phyloP scores from a whole-genome alignment of 495 filamentous ascomycete genomes.

The Talaromyces borbonicus region DNA sequence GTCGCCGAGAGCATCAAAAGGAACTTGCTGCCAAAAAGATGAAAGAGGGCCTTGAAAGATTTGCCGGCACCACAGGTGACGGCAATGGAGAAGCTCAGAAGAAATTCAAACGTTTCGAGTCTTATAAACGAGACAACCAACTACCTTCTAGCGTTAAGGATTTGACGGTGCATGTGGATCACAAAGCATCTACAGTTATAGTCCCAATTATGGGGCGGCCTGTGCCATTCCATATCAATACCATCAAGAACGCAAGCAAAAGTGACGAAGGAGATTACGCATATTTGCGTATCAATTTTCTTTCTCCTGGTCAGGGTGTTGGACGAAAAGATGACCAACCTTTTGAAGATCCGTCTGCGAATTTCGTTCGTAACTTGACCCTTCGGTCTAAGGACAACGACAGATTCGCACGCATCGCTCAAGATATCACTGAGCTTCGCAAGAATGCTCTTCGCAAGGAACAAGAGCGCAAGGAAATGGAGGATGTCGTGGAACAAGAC shows the following conservation, averaged over 20 bases:
- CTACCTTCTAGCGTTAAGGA: slow-evolving; percentile 75
- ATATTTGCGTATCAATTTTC: slow-evolving; percentile 91
- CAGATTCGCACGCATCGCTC: slow-evolving; percentile 78
- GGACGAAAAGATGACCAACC: slow-evolving; percentile 97
- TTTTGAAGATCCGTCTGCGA: slow-evolving; percentile 90
- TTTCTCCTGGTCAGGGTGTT: slow-evolving; percentile 95
- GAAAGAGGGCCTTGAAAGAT: slow-evolving; percentile 72
- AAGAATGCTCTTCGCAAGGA: slow-evolving; percentile 82
- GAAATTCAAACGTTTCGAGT: slow-evolving; percentile 97
- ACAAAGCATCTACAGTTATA: slow-evolving; percentile 80
- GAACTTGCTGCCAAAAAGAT: slow-evolving; percentile 83
- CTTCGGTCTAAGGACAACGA: slow-evolving; percentile 83
- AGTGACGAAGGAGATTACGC: slow-evolving; percentile 90
- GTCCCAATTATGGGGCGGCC: slow-evolving; percentile 96
- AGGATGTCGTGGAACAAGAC: slow-evolving; percentile 99
- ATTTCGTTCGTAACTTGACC: slow-evolving; percentile 91
- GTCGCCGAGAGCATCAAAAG: slow-evolving; percentile 86
- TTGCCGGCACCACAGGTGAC: slow-evolving; percentile 67
- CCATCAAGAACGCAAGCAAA: slow-evolving; percentile 96
- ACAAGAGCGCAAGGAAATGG: slow-evolving; percentile 98
- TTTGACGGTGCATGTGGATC: slow-evolving; percentile 79
- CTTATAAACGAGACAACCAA: slow-evolving; percentile 97
- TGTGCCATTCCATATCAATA: slow-evolving; percentile 97
- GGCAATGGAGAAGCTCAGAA: slow-evolving; percentile 88
- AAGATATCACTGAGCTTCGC: slow-evolving; percentile 86